phyloP scores from a whole-genome alignment of 306 rosid species.

The Parietaria judaica region DNA sequence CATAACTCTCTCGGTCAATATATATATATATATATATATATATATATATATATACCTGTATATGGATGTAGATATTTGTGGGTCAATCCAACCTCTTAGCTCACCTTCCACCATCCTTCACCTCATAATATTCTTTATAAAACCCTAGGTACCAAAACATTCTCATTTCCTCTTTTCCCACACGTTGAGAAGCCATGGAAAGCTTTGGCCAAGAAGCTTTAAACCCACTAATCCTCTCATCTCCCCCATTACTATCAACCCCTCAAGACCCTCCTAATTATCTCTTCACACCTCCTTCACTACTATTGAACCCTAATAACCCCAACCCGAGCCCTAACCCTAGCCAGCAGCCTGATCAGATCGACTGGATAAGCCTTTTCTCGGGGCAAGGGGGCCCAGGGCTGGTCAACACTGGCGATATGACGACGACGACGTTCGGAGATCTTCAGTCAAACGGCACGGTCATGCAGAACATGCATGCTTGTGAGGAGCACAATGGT shows the following conservation, averaged over 20 bases:
- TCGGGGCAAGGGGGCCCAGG: constrained; percentile 27
- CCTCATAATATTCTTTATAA: constrained; percentile 16
- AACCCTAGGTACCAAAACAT: constrained; percentile 26
- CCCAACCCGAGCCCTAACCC: constrained; percentile 9
- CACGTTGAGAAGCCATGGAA: neutral
- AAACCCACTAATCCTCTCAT: constrained; percentile 2
- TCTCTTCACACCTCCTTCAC: constrained; percentile 24
- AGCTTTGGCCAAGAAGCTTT: constrained; percentile 24
- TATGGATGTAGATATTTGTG: neutral
- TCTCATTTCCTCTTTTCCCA: constrained; percentile 30
- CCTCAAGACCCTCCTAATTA: constrained; percentile 27
- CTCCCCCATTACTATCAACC: constrained; percentile 11
- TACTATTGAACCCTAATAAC: neutral
- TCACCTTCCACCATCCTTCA: constrained; percentile 44
- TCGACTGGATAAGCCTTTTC: constrained; percentile 62
- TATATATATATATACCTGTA: neutral
- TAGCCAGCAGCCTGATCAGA: constrained; percentile 24
- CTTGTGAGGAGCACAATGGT: constrained; percentile 14
- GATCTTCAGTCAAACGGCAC: neutral
- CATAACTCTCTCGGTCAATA: constrained; percentile 7
- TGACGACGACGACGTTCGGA: constrained; percentile 8
- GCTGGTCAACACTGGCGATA: constrained; percentile 15
- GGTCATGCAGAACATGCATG: constrained; percentile 1
- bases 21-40: constrained; percentile 23
- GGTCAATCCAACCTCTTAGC: constrained; percentile 50